These are phyloP conservation scores for Acmispon strigosus DNA, from an alignment of 306 rosid genomes.

Conservation along the genomic window DNA sequence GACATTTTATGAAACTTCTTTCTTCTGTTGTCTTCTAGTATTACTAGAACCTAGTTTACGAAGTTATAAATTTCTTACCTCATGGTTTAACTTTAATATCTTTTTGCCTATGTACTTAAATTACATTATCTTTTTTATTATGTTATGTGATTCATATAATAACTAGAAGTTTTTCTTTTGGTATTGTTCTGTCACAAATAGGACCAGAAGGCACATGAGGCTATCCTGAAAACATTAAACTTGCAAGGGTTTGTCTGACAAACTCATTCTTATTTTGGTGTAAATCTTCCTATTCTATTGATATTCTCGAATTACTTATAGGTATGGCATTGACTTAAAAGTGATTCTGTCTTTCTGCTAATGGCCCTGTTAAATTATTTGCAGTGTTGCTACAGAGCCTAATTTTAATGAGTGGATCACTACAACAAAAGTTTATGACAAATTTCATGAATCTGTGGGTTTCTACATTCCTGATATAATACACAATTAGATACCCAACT, in stretches of 20 bases:
- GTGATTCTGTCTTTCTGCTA: neutral
- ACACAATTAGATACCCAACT: neutral
- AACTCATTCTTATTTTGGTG: slow-evolving; percentile 23
- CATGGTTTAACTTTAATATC: neutral
- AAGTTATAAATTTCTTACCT: neutral
- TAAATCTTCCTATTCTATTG: neutral
- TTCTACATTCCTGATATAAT: slow-evolving; percentile 2
- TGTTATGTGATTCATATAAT: neutral
- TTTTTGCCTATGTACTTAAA: neutral
- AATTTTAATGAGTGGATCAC: slow-evolving; percentile 59
- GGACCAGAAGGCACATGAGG: slow-evolving; percentile 84
- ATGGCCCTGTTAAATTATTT: neutral
- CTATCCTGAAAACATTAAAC: slow-evolving; percentile 63
- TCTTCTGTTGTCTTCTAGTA: neutral
- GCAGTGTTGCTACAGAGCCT: slow-evolving; percentile 59
- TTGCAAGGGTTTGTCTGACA: slow-evolving; percentile 46
- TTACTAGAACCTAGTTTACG: neutral
- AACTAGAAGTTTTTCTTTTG: slow-evolving; percentile 3
- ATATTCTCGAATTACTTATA: neutral
- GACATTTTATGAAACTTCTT: neutral
- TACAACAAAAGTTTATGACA: slow-evolving; percentile 49
- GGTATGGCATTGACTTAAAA: neutral
- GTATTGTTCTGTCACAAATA: slow-evolving; percentile 24
- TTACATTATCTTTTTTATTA: neutral
- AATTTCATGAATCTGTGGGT: slow-evolving; percentile 44